Conservation (phyloP, 352 stramenopile genomes). For the Globisporangium cylindrosporum region DNA sequence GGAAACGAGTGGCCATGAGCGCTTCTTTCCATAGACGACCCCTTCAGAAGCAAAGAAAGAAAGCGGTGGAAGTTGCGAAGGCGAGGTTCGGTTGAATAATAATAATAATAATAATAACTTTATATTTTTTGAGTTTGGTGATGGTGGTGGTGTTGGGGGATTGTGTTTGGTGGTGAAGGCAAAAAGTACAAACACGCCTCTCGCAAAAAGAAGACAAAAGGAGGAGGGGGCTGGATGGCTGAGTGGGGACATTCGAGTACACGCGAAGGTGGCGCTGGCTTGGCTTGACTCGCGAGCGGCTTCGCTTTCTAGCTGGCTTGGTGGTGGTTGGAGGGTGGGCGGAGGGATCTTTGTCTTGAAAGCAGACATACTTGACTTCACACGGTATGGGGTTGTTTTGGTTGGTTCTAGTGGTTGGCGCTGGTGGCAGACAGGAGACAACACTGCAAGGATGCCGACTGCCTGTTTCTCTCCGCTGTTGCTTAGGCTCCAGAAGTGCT, state of each 20-base stretch:
- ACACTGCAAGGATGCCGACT: conserved; percentile 21
- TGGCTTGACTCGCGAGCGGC: background rate
- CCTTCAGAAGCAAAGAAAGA: background rate
- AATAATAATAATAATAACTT: conserved; percentile 39
- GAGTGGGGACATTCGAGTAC: conserved; percentile 7
- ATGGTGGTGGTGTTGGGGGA: conserved; percentile 8
- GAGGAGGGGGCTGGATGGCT: conserved; percentile 1
- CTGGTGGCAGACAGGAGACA: conserved; percentile 13
- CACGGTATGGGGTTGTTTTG: background rate
- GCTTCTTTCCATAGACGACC: conserved; percentile 4
- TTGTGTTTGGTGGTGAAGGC: conserved; percentile 8
- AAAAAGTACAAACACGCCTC: conserved; percentile 17
- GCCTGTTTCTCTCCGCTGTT: conserved; percentile 12
- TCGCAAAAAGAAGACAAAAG: conserved; percentile 16
- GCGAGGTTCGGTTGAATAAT: conserved; percentile 18
- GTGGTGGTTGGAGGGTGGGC: background rate
- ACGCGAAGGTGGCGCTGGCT: background rate
- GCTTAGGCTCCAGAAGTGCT: conserved; percentile 19
- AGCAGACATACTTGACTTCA: conserved; percentile 15
- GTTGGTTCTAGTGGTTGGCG: background rate
- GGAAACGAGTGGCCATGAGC: conserved; percentile 4
- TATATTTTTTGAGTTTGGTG: conserved; percentile 16
- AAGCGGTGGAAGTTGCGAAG: background rate
- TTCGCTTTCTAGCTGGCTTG: background rate
- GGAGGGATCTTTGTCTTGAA: background rate